Base-by-base conservation (phyloP, 805 yeast genomes). In the Barnettozyma pratensis region DNA sequence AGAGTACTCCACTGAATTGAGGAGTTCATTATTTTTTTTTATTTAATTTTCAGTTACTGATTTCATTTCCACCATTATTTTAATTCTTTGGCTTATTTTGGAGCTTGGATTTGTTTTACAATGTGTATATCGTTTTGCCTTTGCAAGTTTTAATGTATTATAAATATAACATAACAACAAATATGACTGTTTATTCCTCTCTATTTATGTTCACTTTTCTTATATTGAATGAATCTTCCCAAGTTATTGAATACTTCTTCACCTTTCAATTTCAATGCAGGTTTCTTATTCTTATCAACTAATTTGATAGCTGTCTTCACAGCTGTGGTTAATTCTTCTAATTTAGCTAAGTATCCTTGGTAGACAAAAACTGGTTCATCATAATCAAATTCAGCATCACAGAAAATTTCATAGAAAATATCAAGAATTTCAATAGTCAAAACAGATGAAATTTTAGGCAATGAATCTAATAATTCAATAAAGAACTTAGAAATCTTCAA, bases 221-320 rank as follows among this genome's bases (percentile, higher is more conserved):
- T 92, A 68, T 92, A 92, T 48, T 77, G 77, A 47, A 92, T 79
- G 63, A 94, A 92, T 51, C 96, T 72, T 11, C 76, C 80, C 55
- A 92, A 67, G 55, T 87, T 90, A 41, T 66, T 63, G 56, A 79
- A 71, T 1, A 85, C 80, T 50, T 86, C 94, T 45, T 82, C 86
- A 35, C 84, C 87, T 53, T 73, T 75, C 19, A 65, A 70, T 63
- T 87, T 84, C 56, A 87, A 70, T 39, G 69, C 77, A 1, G 75
- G 67, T 50, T 78, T 65, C 52, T 74, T 77, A 53, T 84, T 80
- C 62, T 81, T 83, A 62, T 87, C 95, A 39, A 87, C 77, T 46
- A 75, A 71, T 61, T 83, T 85, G 59, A 82, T 76, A 41, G 71
- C 65, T 4, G 74, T 66, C 54, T 76, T 79, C 48, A 84, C 68